Evolutionary conservation across 805 yeast genomes (phyloP), one percentile per base, ranked within the genome.

Genomic region (Metschnikowia shivogae): DNA sequence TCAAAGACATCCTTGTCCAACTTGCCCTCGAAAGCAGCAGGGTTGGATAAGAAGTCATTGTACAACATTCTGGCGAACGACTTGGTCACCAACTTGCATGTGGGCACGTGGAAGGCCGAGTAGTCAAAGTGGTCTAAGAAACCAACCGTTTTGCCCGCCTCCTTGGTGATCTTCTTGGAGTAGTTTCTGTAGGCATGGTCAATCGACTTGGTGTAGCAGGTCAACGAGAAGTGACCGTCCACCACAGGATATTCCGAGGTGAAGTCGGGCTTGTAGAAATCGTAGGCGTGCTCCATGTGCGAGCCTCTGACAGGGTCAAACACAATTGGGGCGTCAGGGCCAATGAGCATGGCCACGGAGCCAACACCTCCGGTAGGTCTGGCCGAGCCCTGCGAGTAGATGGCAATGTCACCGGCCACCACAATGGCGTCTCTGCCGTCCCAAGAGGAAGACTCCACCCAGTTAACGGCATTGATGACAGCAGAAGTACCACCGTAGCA

Each of bases 301-400:
- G 96, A 79, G 53, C 98, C 98, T 73, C 93, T 88, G 48, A 81
- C 79, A 36, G 84, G 72, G 59, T 93, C 98, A 59, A 93, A 83
- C 34, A 88, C 97, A 56, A 93, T 78, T 55, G 99, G 99, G 34
- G 99, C 97, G 64, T 93, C 96, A 43, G 98, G 96, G 42, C 99
- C 99, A 60, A 93, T 87, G 65, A 86, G 81, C 63, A 93, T 60
- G 36, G 99, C 99, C 49, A 92, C 95, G 39, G 95, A 78, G 65
- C 99, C 99, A 44, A 95, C 97, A 74, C 99, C 99, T 68, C 99
- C 99, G 43, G 99, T 93, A 63, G 99, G 99, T 78, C 99, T 85
- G 46, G 99, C 99, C 32, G 95, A 85, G 65, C 99, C 99, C 73
- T 90, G 81, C 60, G 90, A 89, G 71, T 93, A 93, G 57, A 93